These are phyloP conservation scores for Zangia roseola DNA, from an alignment of 768 basidiomycete species.

Conservation along the genomic window DNA sequence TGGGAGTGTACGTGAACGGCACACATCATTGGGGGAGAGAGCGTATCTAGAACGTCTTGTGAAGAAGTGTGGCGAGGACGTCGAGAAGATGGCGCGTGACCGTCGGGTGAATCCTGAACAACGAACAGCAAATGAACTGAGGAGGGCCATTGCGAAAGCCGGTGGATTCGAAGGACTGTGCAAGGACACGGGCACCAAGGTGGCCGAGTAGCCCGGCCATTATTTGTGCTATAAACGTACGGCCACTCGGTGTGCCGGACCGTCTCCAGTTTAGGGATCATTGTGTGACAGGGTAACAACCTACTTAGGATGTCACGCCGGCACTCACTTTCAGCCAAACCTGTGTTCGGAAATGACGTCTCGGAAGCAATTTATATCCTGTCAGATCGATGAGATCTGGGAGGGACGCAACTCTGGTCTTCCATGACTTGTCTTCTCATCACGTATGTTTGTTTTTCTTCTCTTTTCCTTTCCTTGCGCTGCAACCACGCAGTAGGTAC, in stretches of 20 bases:
- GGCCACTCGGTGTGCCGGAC: constrained; percentile 13
- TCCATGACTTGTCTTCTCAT: constrained; percentile 7
- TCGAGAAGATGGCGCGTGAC: constrained; percentile 77
- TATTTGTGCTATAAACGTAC: constrained; percentile 1
- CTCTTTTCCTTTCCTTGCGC: neutral
- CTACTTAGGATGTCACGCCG: constrained; percentile 27
- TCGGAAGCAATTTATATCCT: constrained; percentile 11
- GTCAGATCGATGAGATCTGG: constrained; percentile 14
- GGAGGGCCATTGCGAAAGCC: constrained; percentile 57
- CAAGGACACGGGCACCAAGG: neutral
- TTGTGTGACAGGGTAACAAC: constrained; percentile 31
- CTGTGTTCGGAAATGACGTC: constrained; percentile 29
- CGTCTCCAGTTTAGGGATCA: constrained; percentile 14
- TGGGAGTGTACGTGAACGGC: constrained; percentile 49
- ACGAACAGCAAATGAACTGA: constrained; percentile 77
- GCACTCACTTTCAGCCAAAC: constrained; percentile 24
- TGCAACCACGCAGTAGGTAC: too few relatives aligned
- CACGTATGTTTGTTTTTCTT: constrained; percentile 4
- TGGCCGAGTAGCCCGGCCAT: constrained; percentile 6
- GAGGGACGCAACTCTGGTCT: constrained; percentile 6
- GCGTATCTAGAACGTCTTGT: constrained; percentile 66
- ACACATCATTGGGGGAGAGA: constrained; percentile 68
- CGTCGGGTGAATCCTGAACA: constrained; percentile 79
- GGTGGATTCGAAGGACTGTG: constrained; percentile 40
- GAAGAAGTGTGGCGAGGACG: constrained; percentile 66